Percentiles rank a stretch among this genome's conserved stretches.
phyloP scores from a whole-genome alignment of 2,329 filamentous ascomycete genomes.

The Aspergillus tamarii region DNA sequence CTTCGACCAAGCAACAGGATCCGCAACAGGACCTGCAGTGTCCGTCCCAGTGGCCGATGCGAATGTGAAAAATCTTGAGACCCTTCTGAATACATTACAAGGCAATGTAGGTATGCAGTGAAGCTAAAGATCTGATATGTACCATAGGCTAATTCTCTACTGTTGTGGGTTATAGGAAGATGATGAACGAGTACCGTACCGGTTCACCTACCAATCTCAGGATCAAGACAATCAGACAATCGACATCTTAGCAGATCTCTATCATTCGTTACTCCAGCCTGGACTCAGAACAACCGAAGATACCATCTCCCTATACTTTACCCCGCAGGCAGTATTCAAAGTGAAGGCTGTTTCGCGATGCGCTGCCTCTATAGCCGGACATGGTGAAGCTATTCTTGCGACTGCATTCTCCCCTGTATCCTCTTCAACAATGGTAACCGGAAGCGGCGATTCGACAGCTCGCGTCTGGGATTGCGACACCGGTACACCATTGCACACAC shows the following conservation, averaged over 20 bases:
- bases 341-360: constrained; percentile 91
- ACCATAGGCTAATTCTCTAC: constrained; percentile 5
- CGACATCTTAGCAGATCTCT: constrained; percentile 52
- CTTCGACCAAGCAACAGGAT: constrained; percentile 73
- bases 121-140: constrained; percentile 9
- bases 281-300: constrained; percentile 62
- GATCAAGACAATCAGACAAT: constrained; percentile 39
- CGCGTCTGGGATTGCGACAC: constrained; percentile 95
- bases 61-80: constrained; percentile 84
- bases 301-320: constrained; percentile 64
- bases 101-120: constrained; percentile 61
- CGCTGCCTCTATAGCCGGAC: constrained; percentile 83
- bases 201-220: constrained; percentile 62
- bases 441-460: constrained; percentile 87
- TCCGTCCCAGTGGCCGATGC: constrained; percentile 82
- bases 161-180: constrained; percentile 48
- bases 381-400: constrained; percentile 86
- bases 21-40: constrained; percentile 70
- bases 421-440: constrained; percentile 79
- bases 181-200: constrained; percentile 66
- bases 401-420: constrained; percentile 81
- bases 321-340: constrained; percentile 89
- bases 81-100: constrained; percentile 82
- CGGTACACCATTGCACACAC: constrained; percentile 81
- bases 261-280: constrained; percentile 55